These are phyloP conservation scores for Myxozyma sirexii DNA, from an alignment of 805 yeast genomes.

Conservation along the genomic window DNA sequence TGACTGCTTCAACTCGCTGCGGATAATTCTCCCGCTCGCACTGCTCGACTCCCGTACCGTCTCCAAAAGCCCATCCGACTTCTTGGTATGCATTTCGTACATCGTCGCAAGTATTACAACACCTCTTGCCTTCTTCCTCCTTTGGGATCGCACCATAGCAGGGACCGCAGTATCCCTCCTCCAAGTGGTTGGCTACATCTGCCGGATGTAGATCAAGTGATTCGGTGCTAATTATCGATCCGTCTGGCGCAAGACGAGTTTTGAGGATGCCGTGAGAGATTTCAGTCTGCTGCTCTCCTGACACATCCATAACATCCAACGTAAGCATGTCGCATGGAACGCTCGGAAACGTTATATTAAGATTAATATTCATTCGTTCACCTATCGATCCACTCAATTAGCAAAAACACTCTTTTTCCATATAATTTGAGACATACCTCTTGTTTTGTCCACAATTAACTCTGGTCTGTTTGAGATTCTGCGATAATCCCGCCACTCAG, in stretches of 20 bases:
- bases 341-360: slow-evolving; percentile 81
- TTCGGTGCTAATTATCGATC: slow-evolving; percentile 50
- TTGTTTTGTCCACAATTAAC: slow-evolving; percentile 71
- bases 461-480: slow-evolving; percentile 73
- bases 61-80: slow-evolving; percentile 84
- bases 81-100: slow-evolving; percentile 78
- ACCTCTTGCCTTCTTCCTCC: slow-evolving; percentile 50
- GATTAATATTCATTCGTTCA: slow-evolving; percentile 70
- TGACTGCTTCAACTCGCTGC: slow-evolving; percentile 55
- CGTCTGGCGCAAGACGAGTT: slow-evolving; percentile 61
- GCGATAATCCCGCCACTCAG: slow-evolving; percentile 78
- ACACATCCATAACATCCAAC: slow-evolving; percentile 83
- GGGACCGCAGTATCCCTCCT: slow-evolving; percentile 72
- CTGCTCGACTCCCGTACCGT: slow-evolving; percentile 83
- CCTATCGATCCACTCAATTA: slow-evolving; percentile 45
- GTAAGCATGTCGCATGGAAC: slow-evolving; percentile 83
- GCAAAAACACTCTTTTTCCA: background rate
- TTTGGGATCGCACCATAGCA: slow-evolving; percentile 86
- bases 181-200: slow-evolving; percentile 39
- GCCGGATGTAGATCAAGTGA: slow-evolving; percentile 46
- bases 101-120: slow-evolving; percentile 85
- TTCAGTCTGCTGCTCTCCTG: slow-evolving; percentile 83
- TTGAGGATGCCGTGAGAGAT: slow-evolving; percentile 72
- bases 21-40: slow-evolving; percentile 91
- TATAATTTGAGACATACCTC: slow-evolving; percentile 40